Percentiles rank a stretch among this genome's conserved stretches.
These are phyloP conservation scores for Chloromonas sp. DNA, from an alignment of 163 green algal genomes.

Conservation along the genomic window DNA sequence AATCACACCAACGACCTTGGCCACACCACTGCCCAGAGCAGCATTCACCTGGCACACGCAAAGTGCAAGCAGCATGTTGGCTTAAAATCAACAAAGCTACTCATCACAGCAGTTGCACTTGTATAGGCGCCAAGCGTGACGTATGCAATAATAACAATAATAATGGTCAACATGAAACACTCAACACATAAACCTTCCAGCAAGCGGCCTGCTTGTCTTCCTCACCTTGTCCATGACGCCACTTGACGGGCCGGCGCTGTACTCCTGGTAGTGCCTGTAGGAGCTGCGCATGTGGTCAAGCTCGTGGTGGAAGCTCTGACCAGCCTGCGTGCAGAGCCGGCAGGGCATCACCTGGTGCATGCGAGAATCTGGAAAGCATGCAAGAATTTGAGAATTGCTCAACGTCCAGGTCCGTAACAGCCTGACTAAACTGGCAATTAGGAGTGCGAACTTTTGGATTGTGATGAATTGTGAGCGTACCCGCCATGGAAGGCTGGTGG, in stretches of 20 bases:
- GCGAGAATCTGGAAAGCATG: no score
- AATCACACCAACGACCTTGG: constrained; percentile 18
- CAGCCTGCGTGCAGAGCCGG: neutral
- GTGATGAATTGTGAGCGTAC: no score
- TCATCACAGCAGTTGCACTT: neutral
- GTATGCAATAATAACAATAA: neutral
- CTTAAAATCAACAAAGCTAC: neutral
- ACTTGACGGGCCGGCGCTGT: constrained; percentile 20
- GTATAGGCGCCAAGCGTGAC: neutral
- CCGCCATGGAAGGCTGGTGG: no score
- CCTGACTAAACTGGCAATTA: no score
- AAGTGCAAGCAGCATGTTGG: neutral
- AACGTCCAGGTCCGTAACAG: no score
- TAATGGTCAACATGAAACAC: neutral
- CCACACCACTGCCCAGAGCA: constrained; percentile 7
- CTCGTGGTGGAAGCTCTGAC: constrained; percentile 71
- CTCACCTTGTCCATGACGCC: neutral
- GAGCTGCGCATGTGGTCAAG: constrained; percentile 52
- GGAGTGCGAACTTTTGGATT: no score
- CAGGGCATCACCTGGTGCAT: no score
- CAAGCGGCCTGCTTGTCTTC: neutral
- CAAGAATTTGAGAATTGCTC: no score
- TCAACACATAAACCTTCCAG: neutral
- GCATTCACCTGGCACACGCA: constrained; percentile 8
- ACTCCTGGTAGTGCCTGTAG: constrained; percentile 49